These are phyloP conservation scores for Cyclotella baltica DNA, from an alignment of 108 stramenopile species.

Conservation along the genomic window DNA sequence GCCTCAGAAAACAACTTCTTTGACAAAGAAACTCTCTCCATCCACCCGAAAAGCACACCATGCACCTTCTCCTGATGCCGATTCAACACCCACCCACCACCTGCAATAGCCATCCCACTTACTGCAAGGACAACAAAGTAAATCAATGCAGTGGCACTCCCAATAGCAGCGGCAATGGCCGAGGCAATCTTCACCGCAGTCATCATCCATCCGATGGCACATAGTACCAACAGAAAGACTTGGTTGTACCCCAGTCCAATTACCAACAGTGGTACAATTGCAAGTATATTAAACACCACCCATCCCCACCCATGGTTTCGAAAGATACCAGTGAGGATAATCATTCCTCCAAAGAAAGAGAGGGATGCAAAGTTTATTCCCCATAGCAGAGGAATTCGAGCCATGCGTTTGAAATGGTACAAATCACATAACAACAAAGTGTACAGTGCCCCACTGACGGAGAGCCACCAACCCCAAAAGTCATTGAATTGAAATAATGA, in stretches of 20 bases:
- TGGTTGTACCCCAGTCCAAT: conserved; percentile 20
- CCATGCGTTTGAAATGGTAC: conserved; percentile 12
- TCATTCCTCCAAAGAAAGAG: conserved; percentile 34
- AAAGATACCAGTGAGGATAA: conserved; percentile 22
- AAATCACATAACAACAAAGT: conserved; percentile 8
- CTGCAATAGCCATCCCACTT: conserved; percentile 19
- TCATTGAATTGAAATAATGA: background rate
- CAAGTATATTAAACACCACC: conserved; percentile 18
- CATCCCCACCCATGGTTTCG: conserved; percentile 4
- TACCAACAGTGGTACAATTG: conserved; percentile 15
- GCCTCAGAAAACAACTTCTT: too few species aligned
- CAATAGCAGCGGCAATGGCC: background rate
- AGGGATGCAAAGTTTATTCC: conserved; percentile 23
- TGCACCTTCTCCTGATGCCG: conserved; percentile 14
- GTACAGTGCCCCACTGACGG: conserved; percentile 12
- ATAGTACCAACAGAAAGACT: conserved; percentile 20
- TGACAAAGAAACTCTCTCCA: too few species aligned
- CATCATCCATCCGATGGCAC: conserved; percentile 32
- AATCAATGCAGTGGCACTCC: background rate
- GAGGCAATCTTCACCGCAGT: conserved; percentile 24
- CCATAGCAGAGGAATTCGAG: conserved; percentile 25
- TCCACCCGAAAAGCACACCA: too few species aligned
- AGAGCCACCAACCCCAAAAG: conserved; percentile 24
- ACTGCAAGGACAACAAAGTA: conserved; percentile 26
- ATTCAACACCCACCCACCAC: conserved; percentile 16